Conservation (phyloP, 106 monocot genomes). For the Acanthochlamys bracteata region DNA sequence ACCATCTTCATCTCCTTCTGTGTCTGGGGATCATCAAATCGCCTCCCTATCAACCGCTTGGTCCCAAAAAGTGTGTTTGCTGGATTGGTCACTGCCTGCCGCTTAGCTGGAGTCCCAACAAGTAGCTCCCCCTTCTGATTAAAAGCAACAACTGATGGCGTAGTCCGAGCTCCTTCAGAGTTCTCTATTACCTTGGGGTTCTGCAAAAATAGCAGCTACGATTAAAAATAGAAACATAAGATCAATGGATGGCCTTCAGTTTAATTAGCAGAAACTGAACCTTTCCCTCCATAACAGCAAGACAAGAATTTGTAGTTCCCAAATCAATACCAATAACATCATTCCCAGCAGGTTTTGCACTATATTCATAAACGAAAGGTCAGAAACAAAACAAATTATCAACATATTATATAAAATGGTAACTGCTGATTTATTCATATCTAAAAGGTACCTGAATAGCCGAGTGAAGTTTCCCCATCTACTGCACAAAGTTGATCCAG, state of each 20-base stretch:
- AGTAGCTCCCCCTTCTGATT: conserved; percentile 47
- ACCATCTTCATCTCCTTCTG: conserved; percentile 69
- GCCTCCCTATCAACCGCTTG: conserved; percentile 42
- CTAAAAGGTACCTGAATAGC: conserved; percentile 20
- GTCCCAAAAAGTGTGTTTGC: conserved; percentile 52
- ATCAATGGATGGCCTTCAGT: neutral
- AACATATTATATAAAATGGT: too few relatives aligned
- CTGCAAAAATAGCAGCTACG: conserved; percentile 7
- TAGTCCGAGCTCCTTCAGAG: conserved; percentile 43
- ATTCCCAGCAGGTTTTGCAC: conserved; percentile 43
- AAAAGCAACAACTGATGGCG: conserved; percentile 57
- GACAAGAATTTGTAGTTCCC: conserved; percentile 49
- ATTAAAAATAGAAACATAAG: neutral
- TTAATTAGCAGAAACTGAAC: conserved; percentile 3
- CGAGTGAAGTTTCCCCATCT: conserved; percentile 21
- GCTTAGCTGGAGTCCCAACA: conserved; percentile 50
- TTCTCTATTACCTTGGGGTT: conserved; percentile 52
- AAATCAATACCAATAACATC: conserved; percentile 60
- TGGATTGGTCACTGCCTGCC: conserved; percentile 52
- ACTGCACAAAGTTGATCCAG: conserved; percentile 3
- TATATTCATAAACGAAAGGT: conserved; percentile 3
- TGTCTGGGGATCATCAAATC: conserved; percentile 48
- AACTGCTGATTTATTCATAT: neutral
- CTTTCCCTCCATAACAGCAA: conserved; percentile 54
- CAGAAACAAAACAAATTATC: neutral